phyloP scores from a whole-genome alignment of 2,329 filamentous ascomycete genomes.

The Hymenotorrendiella dingleyae region DNA sequence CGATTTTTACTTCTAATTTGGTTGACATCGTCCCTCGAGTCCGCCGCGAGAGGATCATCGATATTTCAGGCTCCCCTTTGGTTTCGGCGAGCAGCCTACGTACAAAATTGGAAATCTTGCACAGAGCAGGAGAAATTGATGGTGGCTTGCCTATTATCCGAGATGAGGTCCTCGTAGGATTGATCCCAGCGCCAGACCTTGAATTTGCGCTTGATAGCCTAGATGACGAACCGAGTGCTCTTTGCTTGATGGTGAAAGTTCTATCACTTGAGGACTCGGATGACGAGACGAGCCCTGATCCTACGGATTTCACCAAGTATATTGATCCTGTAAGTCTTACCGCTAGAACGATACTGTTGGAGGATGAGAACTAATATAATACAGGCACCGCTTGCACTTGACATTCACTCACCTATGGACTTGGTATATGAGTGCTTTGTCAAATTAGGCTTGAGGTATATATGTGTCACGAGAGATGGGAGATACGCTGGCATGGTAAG shows the following conservation, averaged over 20 bases:
- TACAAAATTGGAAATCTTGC: slow-evolving; percentile 72
- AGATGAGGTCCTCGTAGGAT: slow-evolving; percentile 71
- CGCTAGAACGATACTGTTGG: too few relatives aligned
- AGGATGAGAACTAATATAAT: not conserved
- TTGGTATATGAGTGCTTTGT: slow-evolving; percentile 95
- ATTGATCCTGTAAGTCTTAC: slow-evolving; percentile 69
- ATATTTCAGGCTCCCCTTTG: slow-evolving; percentile 77
- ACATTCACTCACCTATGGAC: slow-evolving; percentile 87
- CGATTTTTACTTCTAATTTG: slow-evolving; percentile 81
- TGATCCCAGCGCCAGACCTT: slow-evolving; percentile 90
- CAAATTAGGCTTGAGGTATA: slow-evolving; percentile 86
- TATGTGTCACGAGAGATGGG: slow-evolving; percentile 82
- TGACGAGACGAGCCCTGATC: slow-evolving; percentile 52
- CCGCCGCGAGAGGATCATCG: slow-evolving; percentile 73
- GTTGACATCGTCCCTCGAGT: slow-evolving; percentile 78
- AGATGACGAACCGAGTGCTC: slow-evolving; percentile 61
- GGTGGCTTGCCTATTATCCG: slow-evolving; percentile 84
- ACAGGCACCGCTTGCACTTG: slow-evolving; percentile 31
- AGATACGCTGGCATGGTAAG: slow-evolving; percentile 82
- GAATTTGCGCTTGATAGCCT: slow-evolving; percentile 88
- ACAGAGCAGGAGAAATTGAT: slow-evolving; percentile 83
- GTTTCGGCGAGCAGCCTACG: slow-evolving; percentile 73
- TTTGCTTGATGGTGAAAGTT: slow-evolving; percentile 77
- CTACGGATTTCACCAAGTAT: slow-evolving; percentile 81
- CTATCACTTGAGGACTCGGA: slow-evolving; percentile 59